These are phyloP conservation scores for Pharus latifolius DNA, from an alignment of 176 grass and related monocot genomes.

Conservation along the genomic window DNA sequence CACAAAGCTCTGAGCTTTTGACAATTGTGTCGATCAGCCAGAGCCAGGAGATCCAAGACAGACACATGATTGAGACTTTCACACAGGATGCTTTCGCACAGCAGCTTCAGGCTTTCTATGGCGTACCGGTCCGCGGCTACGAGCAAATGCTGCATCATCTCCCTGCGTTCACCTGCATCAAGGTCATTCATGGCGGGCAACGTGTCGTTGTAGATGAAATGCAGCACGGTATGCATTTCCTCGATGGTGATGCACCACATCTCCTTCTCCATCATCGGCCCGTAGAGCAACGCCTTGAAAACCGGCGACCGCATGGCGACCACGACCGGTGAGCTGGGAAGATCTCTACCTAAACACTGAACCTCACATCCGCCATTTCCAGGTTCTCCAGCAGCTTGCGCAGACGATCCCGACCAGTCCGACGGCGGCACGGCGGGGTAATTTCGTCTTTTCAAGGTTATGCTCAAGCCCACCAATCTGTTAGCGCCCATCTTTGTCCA, in stretches of 20 bases:
- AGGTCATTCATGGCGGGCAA: not conserved
- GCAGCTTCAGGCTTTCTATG: not conserved
- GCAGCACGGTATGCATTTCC: conserved; percentile 14
- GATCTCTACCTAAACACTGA: not conserved
- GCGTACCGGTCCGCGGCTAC: conserved; percentile 4
- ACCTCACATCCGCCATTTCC: not conserved
- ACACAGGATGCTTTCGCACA: not conserved
- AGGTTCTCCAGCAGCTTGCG: not conserved
- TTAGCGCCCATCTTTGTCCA: too few species aligned
- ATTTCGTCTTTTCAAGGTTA: too few species aligned
- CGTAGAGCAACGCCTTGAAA: not conserved
- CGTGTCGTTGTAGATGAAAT: not conserved
- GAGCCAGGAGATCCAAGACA: not conserved
- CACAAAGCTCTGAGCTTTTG: not conserved
- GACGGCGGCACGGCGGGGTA: not conserved
- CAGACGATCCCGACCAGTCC: not conserved
- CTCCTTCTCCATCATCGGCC: not conserved
- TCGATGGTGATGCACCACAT: not conserved
- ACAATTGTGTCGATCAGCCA: conserved; percentile 6
- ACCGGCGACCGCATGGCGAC: conserved; percentile 9
- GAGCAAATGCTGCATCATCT: not conserved
- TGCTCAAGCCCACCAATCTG: too few species aligned
- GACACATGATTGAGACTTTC: not conserved
- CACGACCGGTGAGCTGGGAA: conserved; percentile 14
- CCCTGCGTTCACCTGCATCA: not conserved